Evolutionary conservation across 495 filamentous ascomycete species (phyloP).

Genomic region (Tetracladium setigerum): DNA sequence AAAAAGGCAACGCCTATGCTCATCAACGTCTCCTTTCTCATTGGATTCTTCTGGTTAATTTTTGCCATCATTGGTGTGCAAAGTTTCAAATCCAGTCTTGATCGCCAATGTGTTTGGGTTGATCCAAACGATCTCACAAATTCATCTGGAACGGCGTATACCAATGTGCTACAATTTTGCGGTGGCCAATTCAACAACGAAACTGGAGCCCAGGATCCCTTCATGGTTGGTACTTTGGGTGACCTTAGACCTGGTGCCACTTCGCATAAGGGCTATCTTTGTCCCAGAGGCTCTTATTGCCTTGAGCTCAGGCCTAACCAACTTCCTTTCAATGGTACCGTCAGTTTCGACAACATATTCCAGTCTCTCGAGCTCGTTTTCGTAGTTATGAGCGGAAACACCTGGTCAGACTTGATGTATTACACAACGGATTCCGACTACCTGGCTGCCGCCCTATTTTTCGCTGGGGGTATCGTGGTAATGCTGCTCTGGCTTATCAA

Average conservation of each 20-base stretch:
- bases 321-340: constrained; percentile 69
- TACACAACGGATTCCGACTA: constrained; percentile 88
- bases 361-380: constrained; percentile 94
- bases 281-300: constrained; percentile 74
- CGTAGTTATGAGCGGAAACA: constrained; percentile 97
- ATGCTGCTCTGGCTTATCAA: constrained; percentile 96
- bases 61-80: constrained; percentile 97
- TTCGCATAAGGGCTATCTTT: constrained; percentile 81
- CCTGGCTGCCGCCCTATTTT: constrained; percentile 75
- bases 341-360: constrained; percentile 92
- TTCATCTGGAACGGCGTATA: constrained; percentile 30
- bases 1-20: constrained; percentile 92
- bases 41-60: constrained; percentile 97
- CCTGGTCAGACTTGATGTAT: constrained; percentile 90
- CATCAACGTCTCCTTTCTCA: constrained; percentile 91
- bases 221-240: constrained; percentile 30
- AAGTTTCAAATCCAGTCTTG: constrained; percentile 92
- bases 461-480: constrained; percentile 79
- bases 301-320: constrained; percentile 56
- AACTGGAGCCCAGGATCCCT: constrained; percentile 54
- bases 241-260: constrained; percentile 26
- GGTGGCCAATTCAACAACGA: constrained; percentile 65
- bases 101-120: constrained; percentile 82
- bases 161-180: constrained; percentile 65
- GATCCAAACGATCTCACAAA: constrained; percentile 44